Base-by-base conservation (phyloP, 106 monocot species). In the Platanthera zijinensis region DNA sequence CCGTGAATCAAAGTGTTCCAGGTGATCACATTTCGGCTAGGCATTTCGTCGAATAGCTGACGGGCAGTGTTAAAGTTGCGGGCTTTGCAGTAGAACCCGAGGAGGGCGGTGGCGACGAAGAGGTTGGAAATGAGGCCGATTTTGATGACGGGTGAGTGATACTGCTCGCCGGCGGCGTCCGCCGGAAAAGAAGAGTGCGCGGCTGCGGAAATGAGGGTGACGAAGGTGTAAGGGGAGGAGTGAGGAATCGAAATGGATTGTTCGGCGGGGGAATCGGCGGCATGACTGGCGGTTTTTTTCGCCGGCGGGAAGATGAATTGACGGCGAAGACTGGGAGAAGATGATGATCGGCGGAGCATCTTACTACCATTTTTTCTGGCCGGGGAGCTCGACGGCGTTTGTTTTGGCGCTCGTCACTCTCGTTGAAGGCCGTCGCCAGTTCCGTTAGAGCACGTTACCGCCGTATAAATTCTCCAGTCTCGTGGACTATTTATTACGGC, bases 81-180 rank as follows among this genome's bases (percentile, higher is more conserved):
- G 53, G 59, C 82, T 50, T 78, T 79, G 14, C 56, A 84, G 63
- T 91, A 88, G 7, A 80, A 5, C 9, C 76, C 52, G 73, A 87
- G 52, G 6, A 91, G 81, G 25, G 78, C 77, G 12, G 82, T 82
- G 67, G 12, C 46, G n/a, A 87, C 45, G 78, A 84, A 88, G 57
- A 75, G 21, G 74, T 87, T 83, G 71, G 85, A 57, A 12, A 2
- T 10, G 67, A 87, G 52, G 8, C 87, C 83, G 52, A 83, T 69
- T 53, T 87, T 85, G 74, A 83, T 18, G n/a, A 76, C 51, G 72
- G 47, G 50, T 17, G 84, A 62, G 32, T 87, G 84, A 14, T n/a
- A 49, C n/a, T 63, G 53, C 56, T 69, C 67, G 1, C 81, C 89
- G 10, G 13, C 11, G 13, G 13, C 52, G 13, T 61, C 25, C 25